Evolutionary conservation across 345 rosid genomes (phyloP), one percentile per base, ranked within the genome.

Genomic region (Dipteronia sinensis): DNA sequence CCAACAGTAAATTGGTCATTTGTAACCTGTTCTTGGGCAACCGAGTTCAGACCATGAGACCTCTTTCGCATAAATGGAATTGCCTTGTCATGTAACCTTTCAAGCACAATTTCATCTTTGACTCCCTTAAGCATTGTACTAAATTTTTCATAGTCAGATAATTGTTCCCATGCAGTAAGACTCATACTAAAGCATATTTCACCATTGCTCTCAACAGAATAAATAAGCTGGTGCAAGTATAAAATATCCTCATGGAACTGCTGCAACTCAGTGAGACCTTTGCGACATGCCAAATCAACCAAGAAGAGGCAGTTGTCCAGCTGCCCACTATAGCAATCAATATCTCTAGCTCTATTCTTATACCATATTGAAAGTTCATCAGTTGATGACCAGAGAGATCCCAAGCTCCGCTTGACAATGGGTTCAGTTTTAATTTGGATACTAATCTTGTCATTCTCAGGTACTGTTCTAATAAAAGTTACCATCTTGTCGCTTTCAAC

Each of bases 401-500:
- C 95, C 49, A 71, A 74, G 81, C 80, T 83, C 83, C 70, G 84
- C 88, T 85, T 89, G 79, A 91, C 82, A 82, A 96, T 83, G 65
- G 90, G 88, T 82, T 96, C 98, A 29, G 99, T 94, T 85, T 87
- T 87, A 77, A 90, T 82, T 79, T 82, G 90, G 74, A 72, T 67
- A 65, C 69, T 79, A 25, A 77, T 84, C 79, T 88, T 89, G 69
- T 79, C 78, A 77, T 82, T 87, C 80, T 82, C 85, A 15, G 95
- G 93, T 79, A 89, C 77, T 59, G 75, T 88, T 40, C 79, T 88
- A n/a, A 94, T 84, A 81, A 82, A 94, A 58, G 55, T 80, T 29
- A 87, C 86, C 97, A 88, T 91, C 84, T 81, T 88, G 81, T 88
- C 94, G 81, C 98, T 90, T 86, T 94, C 99, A 87, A 96, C 92